Percentiles rank a stretch among this genome's conserved stretches.
phyloP scores from a whole-genome alignment of 768 basidiomycete genomes.

The Termitomyces sp. region DNA sequence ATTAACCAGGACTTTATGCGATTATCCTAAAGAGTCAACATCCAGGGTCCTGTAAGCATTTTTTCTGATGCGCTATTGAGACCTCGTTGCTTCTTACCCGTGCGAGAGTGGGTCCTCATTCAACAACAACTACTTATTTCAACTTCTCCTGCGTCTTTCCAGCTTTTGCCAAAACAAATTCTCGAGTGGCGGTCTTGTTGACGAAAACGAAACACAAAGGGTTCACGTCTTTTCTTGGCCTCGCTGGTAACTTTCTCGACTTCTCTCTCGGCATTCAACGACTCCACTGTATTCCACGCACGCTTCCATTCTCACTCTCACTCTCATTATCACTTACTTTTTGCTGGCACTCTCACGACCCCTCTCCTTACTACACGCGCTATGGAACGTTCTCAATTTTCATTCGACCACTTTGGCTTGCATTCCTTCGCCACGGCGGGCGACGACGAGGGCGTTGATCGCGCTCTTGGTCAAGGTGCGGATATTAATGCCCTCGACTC shows the following conservation, averaged over 20 bases:
- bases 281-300: conserved; percentile 8
- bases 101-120: conserved; percentile 7
- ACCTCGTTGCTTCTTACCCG: conserved; percentile 14
- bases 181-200: not conserved
- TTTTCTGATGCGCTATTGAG: conserved; percentile 17
- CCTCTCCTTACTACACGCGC: conserved; percentile 6
- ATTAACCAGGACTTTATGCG: conserved; percentile 16
- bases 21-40: conserved; percentile 16
- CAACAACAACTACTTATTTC: conserved; percentile 15
- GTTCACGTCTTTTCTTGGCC: conserved; percentile 7
- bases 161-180: conserved; percentile 10
- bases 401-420: conserved; percentile 35
- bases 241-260: conserved; percentile 7
- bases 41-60: conserved; percentile 17
- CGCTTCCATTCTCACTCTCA: conserved; percentile 7
- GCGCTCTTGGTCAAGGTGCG: conserved; percentile 53
- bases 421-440: conserved; percentile 56
- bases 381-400: conserved; percentile 23
- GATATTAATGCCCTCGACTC: conserved; percentile 65
- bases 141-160: not conserved
- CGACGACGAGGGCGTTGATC: conserved; percentile 46
- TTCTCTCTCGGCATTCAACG: conserved; percentile 3
- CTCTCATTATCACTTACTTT: conserved; percentile 4
- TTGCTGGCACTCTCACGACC: conserved; percentile 10
- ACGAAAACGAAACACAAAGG: conserved; percentile 4